These are phyloP conservation scores for Ilyonectria sp. DNA, from an alignment of 2,329 filamentous ascomycete genomes.

Conservation along the genomic window DNA sequence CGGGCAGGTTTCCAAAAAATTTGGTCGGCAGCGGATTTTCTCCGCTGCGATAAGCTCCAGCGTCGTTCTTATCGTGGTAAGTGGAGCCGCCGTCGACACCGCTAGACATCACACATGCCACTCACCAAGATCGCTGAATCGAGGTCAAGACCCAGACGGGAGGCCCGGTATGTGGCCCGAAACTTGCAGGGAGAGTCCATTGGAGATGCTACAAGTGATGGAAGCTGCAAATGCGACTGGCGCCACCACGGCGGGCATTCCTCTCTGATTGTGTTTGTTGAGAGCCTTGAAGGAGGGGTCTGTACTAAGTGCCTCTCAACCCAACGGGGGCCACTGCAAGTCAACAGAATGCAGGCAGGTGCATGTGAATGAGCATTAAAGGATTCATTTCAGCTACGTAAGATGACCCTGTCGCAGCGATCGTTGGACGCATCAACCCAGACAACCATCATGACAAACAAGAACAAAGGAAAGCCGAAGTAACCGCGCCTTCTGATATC, in stretches of 20 bases:
- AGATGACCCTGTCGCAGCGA: conserved; percentile 54
- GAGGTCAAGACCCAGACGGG: conserved; percentile 1
- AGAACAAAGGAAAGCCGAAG: conserved; percentile 58
- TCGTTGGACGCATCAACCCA: conserved; percentile 56
- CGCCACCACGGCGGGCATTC: not conserved
- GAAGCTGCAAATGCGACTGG: not conserved
- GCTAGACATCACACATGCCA: conserved; percentile 34
- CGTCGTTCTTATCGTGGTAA: conserved; percentile 47
- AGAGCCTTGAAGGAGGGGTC: not conserved
- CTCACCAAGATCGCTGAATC: not conserved
- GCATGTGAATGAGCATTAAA: conserved; percentile 50
- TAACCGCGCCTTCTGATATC: conserved; percentile 59
- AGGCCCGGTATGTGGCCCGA: conserved; percentile 1
- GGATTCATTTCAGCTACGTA: conserved; percentile 58
- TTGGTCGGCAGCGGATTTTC: conserved; percentile 49
- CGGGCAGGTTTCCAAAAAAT: conserved; percentile 46
- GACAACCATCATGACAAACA: conserved; percentile 56
- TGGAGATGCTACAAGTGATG: not conserved
- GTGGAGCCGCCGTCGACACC: conserved; percentile 38
- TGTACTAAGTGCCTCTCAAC: not conserved
- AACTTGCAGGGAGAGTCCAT: conserved; percentile 2
- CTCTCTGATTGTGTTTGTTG: not conserved
- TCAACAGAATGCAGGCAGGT: not conserved
- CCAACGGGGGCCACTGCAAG: not conserved
- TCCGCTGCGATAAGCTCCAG: conserved; percentile 50